Base-by-base conservation (phyloP, 306 rosid species). In the Fragaria iinumae region DNA sequence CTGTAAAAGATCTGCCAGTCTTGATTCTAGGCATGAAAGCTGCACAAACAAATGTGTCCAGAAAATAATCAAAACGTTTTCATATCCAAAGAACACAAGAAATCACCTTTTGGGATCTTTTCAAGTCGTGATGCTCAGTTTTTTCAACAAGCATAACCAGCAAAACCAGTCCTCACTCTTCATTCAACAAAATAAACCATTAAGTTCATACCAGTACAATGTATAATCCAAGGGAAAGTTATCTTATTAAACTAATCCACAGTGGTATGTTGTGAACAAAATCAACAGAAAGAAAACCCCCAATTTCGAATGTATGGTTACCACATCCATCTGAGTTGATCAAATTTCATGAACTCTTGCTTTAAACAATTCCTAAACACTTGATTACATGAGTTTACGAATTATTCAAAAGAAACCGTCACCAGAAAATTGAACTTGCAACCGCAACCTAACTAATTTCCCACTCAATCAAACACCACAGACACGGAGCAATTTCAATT, bases 11-110 rank as follows among this genome's bases (percentile, higher is more conserved):
- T 85, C 99, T 92, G 38, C 86, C 82, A 3, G 88, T 82, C 96
- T 86, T 96, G 86, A 96, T 91, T 89, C 83, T 93, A 39, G 96
- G 89, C 98, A 96, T 89, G 72, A 86, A 96, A 34, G 99, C 99
- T 96, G 97, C 84, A 87, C 53, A 39, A 74, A 57, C 64, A 71
- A 74, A 43, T 55, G 78, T 77, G 27, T 29, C 45, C 69, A 41
- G 8, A 41, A 41, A 57, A 69, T 34, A 49, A 73, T 82, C 84
- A 82, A 29, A 68, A 79, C 63, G 52, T 69, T 32, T 27, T 32
- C 20, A 27, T 12, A 2, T 20, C 55, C 60, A 34, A 52, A 52
- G n/a, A 11, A 11, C 36, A 20, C 11, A 72, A 20, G 8, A 25
- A 47, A 69, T 2, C 36, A 11, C 5, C 3, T 32, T 32, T 3